Conservation (phyloP, 2,329 filamentous ascomycete genomes). For the Pseudogymnoascus sp. region DNA sequence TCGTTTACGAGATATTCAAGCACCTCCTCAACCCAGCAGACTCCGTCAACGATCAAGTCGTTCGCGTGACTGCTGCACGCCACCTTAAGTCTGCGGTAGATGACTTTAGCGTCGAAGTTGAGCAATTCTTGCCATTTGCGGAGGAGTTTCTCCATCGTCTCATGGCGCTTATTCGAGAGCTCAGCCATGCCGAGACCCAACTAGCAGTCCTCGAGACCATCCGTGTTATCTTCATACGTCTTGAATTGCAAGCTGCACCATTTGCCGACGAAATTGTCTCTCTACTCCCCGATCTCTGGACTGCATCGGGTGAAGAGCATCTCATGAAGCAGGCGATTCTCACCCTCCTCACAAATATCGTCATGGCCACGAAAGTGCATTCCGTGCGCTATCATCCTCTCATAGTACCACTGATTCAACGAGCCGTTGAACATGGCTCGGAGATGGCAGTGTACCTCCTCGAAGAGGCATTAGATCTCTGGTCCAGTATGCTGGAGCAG, state of each 20-base stretch:
- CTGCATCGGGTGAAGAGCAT: conserved; percentile 67
- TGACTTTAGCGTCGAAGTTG: conserved; percentile 71
- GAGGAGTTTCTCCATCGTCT: conserved; percentile 63
- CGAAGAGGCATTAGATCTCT: conserved; percentile 86
- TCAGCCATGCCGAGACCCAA: conserved; percentile 79
- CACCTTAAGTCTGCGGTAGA: conserved; percentile 74
- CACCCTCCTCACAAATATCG: conserved; percentile 72
- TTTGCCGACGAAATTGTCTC: conserved; percentile 75
- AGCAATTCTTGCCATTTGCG: conserved; percentile 69
- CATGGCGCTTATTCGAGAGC: conserved; percentile 68
- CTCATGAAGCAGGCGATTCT: conserved; percentile 92
- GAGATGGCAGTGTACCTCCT: conserved; percentile 72
- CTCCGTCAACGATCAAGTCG: conserved; percentile 77
- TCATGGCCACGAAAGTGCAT: conserved; percentile 73
- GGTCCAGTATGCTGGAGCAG: conserved; percentile 65
- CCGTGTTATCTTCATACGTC: conserved; percentile 66
- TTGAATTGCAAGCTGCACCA: conserved; percentile 62
- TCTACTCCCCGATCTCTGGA: conserved; percentile 75
- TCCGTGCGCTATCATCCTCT: conserved; percentile 71
- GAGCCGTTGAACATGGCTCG: conserved; percentile 68
- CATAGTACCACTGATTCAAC: conserved; percentile 73
- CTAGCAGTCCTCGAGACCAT: conserved; percentile 84
- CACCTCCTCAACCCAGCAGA: conserved; percentile 75
- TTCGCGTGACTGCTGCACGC: conserved; percentile 81
- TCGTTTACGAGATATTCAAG: conserved; percentile 82